phyloP scores from a whole-genome alignment of 345 rosid species.

The Eucalyptus melliodora region DNA sequence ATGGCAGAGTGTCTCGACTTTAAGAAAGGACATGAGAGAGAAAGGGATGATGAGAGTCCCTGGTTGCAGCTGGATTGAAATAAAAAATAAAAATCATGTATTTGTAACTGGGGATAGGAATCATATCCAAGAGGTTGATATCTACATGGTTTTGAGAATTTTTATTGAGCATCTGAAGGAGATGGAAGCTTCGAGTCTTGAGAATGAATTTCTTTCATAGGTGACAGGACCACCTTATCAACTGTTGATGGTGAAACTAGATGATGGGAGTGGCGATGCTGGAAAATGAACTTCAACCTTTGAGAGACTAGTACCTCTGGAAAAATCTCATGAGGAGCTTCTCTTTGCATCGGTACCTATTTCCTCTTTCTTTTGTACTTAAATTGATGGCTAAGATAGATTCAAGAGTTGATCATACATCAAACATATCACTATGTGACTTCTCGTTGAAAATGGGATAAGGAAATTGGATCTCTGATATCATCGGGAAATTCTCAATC shows the following conservation, averaged over 20 bases:
- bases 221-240: background rate
- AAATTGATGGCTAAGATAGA: background rate
- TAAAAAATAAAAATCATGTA: slow-evolving; percentile 34
- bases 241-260: background rate
- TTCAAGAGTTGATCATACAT: background rate
- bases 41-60: slow-evolving; percentile 45
- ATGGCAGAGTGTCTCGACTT: slow-evolving; percentile 41
- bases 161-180: slow-evolving; percentile 17
- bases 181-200: background rate
- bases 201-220: background rate
- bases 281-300: background rate
- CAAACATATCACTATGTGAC: background rate
- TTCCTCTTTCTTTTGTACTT: background rate
- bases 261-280: background rate
- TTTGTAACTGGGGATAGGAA: slow-evolving; percentile 34
- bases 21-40: slow-evolving; percentile 51
- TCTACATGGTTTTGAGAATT: slow-evolving; percentile 20
- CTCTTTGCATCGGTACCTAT: background rate
- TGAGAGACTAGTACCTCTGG: background rate
- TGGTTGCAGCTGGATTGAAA: slow-evolving; percentile 80
- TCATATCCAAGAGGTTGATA: slow-evolving; percentile 38
- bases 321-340: background rate
- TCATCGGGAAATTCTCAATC: background rate
- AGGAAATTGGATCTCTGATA: background rate
- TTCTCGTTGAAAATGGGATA: background rate